Percentiles rank a stretch among this genome's conserved stretches.
Conservation (phyloP, 345 rosid species). For the Cardiospermum halicacabum region DNA sequence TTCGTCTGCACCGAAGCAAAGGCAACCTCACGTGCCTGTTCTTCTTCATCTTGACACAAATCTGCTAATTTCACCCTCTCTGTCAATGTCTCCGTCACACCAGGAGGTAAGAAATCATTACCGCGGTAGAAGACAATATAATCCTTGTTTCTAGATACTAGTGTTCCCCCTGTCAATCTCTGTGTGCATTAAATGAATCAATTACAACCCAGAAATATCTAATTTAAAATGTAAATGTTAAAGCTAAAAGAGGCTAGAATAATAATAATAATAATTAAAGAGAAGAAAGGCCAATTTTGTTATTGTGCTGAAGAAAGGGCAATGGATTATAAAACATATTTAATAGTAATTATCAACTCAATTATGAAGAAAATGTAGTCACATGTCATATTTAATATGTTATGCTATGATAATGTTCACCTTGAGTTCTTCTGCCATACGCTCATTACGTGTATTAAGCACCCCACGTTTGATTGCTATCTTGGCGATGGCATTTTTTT, state of each 20-base stretch:
- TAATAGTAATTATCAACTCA: background rate
- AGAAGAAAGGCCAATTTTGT: background rate
- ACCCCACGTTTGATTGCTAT: constrained; percentile 92
- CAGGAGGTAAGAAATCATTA: constrained; percentile 85
- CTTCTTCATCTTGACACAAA: constrained; percentile 70
- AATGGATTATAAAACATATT: background rate
- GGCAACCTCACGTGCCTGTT: constrained; percentile 55
- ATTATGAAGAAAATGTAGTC: background rate
- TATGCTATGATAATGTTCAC: constrained; percentile 23
- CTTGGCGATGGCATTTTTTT: constrained; percentile 73
- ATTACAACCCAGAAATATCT: constrained; percentile 13
- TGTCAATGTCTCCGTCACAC: constrained; percentile 45
- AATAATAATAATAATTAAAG: background rate
- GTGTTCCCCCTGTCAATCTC: constrained; percentile 81
- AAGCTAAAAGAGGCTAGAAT: background rate
- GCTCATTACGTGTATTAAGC: constrained; percentile 71
- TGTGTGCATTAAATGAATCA: constrained; percentile 30
- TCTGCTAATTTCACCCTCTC: constrained; percentile 51
- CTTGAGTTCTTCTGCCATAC: constrained; percentile 96
- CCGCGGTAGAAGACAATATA: constrained; percentile 90
- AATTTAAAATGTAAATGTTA: background rate
- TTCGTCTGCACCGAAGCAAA: constrained; percentile 27
- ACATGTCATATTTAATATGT: background rate
- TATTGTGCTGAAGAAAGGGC: background rate
- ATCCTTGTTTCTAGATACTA: constrained; percentile 86